phyloP scores from a whole-genome alignment of 805 yeast genomes.

The Candida bentonensis region DNA sequence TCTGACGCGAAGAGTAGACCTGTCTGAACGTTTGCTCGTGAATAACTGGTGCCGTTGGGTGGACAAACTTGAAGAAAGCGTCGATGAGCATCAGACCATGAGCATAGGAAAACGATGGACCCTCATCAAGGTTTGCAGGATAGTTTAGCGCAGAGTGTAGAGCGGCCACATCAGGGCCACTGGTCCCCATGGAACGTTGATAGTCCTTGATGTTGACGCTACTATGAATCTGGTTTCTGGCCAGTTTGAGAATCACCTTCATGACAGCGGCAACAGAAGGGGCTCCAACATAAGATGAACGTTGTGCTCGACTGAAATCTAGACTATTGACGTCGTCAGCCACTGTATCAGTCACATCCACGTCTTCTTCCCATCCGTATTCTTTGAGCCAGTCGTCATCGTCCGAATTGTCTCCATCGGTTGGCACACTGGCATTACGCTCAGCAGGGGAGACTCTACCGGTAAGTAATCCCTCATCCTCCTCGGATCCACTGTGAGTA shows the following conservation, averaged over 20 bases:
- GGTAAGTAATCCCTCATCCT: not conserved
- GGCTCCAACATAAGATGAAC: not conserved
- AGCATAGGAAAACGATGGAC: not conserved
- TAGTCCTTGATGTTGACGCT: not conserved
- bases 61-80: not conserved
- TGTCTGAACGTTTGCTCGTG: not conserved
- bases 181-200: not conserved
- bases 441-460: too few species aligned
- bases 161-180: not conserved
- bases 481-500: not conserved
- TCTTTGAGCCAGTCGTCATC: not conserved
- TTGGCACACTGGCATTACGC: too few species aligned
- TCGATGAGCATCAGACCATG: not conserved
- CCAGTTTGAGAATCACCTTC: not conserved
- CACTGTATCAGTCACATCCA: not conserved
- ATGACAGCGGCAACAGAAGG: not conserved
- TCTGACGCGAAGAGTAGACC: not conserved
- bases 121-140: too few species aligned
- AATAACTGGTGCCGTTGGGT: not conserved
- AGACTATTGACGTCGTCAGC: not conserved
- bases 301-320: too few species aligned
- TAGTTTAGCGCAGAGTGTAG: not conserved
- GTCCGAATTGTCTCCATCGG: not conserved
- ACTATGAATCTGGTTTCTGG: not conserved
- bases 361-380: not conserved